Percentiles rank a stretch among this genome's conserved stretches.
Evolutionary conservation across 2,329 filamentous ascomycete genomes (phyloP).

Genomic region (Microdochium bolleyi): DNA sequence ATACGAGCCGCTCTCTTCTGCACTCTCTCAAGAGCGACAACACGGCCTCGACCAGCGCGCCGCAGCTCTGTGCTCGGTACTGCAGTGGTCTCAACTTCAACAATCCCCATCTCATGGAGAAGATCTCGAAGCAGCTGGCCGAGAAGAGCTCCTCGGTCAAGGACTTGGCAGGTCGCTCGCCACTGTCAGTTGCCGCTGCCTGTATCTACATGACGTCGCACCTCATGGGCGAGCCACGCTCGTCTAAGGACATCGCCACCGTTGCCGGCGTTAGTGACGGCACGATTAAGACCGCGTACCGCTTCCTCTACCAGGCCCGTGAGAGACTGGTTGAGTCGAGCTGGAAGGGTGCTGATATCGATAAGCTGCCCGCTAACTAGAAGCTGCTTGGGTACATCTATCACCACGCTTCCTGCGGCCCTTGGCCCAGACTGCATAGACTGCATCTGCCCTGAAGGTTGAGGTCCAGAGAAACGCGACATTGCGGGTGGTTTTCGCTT

Average conservation of each 20-base stretch:
- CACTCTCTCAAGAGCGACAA: slow-evolving; percentile 63
- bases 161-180: slow-evolving; percentile 84
- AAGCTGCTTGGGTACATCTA: slow-evolving; percentile 2
- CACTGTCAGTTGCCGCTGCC: slow-evolving; percentile 85
- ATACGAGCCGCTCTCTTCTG: slow-evolving; percentile 39
- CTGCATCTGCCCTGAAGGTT: neutral
- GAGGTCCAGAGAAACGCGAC: neutral
- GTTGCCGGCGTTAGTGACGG: slow-evolving; percentile 91
- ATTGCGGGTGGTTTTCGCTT: too few relatives aligned
- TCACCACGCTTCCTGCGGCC: neutral
- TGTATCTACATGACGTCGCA: slow-evolving; percentile 96
- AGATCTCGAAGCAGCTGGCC: slow-evolving; percentile 72
- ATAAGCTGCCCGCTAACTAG: slow-evolving; percentile 57
- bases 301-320: slow-evolving; percentile 69
- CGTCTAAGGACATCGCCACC: slow-evolving; percentile 77
- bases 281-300: slow-evolving; percentile 94
- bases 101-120: slow-evolving; percentile 64
- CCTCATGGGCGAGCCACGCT: slow-evolving; percentile 70
- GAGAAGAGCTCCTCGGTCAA: slow-evolving; percentile 69
- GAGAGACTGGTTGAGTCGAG: slow-evolving; percentile 67
- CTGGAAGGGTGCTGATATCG: slow-evolving; percentile 66
- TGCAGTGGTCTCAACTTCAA: slow-evolving; percentile 75
- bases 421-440: neutral
- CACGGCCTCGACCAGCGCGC: slow-evolving; percentile 70
- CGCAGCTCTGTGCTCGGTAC: slow-evolving; percentile 82